phyloP scores from a whole-genome alignment of 768 basidiomycete genomes.

The Boletus rubescentipes region DNA sequence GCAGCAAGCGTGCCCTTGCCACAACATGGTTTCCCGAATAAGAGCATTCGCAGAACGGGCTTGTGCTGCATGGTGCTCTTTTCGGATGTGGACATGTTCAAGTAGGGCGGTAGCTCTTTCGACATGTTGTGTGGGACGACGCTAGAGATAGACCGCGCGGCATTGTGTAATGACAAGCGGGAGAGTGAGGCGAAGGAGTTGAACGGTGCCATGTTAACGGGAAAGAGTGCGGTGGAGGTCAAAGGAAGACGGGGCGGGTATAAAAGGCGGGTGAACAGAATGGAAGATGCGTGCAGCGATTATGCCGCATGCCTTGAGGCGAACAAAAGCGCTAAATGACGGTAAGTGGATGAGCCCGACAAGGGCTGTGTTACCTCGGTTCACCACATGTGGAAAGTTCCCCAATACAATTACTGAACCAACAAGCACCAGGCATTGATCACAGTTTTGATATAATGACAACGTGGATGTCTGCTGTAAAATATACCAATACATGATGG shows the following conservation, averaged over 20 bases:
- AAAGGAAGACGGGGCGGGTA: background rate
- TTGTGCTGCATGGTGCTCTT: constrained; percentile 26
- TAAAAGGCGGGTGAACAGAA: background rate
- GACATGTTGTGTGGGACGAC: constrained; percentile 22
- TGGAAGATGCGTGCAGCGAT: constrained; percentile 2
- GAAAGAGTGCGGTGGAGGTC: background rate
- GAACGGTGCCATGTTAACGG: constrained; percentile 7
- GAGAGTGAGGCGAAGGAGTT: background rate
- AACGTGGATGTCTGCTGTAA: background rate
- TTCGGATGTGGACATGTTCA: constrained; percentile 34
- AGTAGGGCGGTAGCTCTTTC: constrained; percentile 49
- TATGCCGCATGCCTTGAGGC: constrained; percentile 25
- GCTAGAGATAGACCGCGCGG: constrained; percentile 17
- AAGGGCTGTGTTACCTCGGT: constrained; percentile 8
- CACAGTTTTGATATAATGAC: too few species aligned
- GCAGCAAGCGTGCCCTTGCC: constrained; percentile 82
- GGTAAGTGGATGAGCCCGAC: background rate
- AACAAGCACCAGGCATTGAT: background rate
- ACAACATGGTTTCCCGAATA: constrained; percentile 62
- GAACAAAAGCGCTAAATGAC: constrained; percentile 15
- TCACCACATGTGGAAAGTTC: background rate
- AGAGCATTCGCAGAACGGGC: constrained; percentile 43
- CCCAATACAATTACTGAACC: background rate
- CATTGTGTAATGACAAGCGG: background rate
- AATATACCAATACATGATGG: constrained; percentile 11